phyloP scores from a whole-genome alignment of 2,329 filamentous ascomycete species.

The Cryphonectria naterciae region DNA sequence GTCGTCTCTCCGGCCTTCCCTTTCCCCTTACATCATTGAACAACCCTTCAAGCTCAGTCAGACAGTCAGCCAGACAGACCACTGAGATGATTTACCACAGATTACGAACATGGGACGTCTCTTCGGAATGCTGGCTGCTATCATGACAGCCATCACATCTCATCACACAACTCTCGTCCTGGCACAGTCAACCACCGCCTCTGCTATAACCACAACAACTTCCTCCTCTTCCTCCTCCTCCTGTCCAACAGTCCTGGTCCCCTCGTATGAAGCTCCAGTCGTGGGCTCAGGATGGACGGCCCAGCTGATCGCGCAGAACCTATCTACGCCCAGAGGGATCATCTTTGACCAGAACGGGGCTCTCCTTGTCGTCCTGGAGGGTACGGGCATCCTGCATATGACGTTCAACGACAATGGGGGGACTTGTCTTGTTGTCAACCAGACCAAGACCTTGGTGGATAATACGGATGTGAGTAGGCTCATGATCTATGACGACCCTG shows the following conservation, averaged over 20 bases:
- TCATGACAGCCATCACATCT: constrained; percentile 1
- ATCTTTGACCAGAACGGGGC: constrained; percentile 50
- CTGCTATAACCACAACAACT: not conserved
- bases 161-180: not conserved
- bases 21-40: not conserved
- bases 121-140: not conserved
- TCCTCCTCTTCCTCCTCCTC: not conserved
- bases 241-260: constrained; percentile 35
- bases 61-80: no score
- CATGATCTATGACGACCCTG: not conserved
- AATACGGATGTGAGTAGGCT: constrained; percentile 40
- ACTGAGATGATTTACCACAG: not conserved
- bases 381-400: constrained; percentile 47
- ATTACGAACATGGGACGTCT: not conserved
- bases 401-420: constrained; percentile 46
- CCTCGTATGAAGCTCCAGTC: constrained; percentile 36
- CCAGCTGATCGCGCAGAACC: constrained; percentile 39
- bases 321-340: constrained; percentile 48
- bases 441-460: constrained; percentile 43
- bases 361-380: constrained; percentile 50
- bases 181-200: constrained; percentile 20
- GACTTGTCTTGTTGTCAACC: constrained; percentile 45
- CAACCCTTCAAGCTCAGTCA: not conserved
- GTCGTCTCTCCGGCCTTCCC: not conserved
- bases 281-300: constrained; percentile 40